Evolutionary conservation across 805 yeast genomes (phyloP), one percentile per base, ranked within the genome.

Genomic region (Pichia thaimueangensis): DNA sequence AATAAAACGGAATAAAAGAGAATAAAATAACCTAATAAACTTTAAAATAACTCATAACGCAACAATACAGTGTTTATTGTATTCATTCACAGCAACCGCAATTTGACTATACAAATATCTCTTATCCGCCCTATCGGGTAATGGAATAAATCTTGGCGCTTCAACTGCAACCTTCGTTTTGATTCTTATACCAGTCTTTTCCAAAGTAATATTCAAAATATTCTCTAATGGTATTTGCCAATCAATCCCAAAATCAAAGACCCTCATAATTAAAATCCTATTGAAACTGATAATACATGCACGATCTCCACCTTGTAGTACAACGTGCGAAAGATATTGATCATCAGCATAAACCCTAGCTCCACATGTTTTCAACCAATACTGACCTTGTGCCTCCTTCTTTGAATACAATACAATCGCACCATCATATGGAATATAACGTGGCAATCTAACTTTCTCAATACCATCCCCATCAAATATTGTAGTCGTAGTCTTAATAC

Each of bases 381-480:
- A 84, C 59, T 91, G 97, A 6, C 99, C 99, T 52, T 88, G 93
- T 0, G 97, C 83, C 49, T 87, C 96, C 43, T 94, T 70, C 47
- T 78, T 77, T 20, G 82, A 74, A 59, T 74, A 93, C 2, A 91
- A 82, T 27, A 80, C 69, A n/a, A 91, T 74, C 1, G 86, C 70
- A 12, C 82, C 77, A 58, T 86, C 91, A 41, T 71, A 73, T 10
- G 80, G 71, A 31, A 94, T 71, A 48, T 71, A 80, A 33, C 98
- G 68, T 2, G 98, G 94, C 35, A 91, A 69, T 45, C 98, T 74
- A 1, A 86, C 85, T 48, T 85, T 80, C 43, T 80, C 85, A 37
- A 89, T 72, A 0, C 82, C 82, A 33, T 80, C 87, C 4, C 73
- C 77, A 58, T 87, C 96, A 58, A 87, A 82, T 1, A 85, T 91